A percentile compares a stretch with the other conserved stretches of the same genome.
phyloP scores from a whole-genome alignment of 2,329 filamentous ascomycete genomes.

The Myriosclerotinia duriaeana region DNA sequence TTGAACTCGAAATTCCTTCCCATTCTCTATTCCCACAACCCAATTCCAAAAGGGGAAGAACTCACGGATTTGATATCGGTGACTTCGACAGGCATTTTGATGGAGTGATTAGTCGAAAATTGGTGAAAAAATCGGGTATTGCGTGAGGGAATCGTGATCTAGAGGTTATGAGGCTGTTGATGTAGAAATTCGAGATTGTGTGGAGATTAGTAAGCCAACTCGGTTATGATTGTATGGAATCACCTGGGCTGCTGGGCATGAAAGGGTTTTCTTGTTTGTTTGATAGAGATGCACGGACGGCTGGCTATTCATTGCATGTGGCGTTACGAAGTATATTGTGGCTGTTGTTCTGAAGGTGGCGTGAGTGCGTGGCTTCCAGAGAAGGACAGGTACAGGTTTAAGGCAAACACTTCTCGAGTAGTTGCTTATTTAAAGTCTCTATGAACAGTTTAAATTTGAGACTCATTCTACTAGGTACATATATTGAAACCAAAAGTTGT shows the following conservation, averaged over 20 bases:
- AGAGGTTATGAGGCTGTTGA: slow-evolving; percentile 25
- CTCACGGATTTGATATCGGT: slow-evolving; percentile 89
- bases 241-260: too few species aligned
- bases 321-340: slow-evolving; percentile 8
- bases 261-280: slow-evolving; percentile 12
- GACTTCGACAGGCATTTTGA: slow-evolving; percentile 97
- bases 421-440: background rate
- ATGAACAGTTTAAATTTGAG: background rate
- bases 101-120: slow-evolving; percentile 44
- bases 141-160: slow-evolving; percentile 22
- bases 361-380: background rate
- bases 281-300: slow-evolving; percentile 3
- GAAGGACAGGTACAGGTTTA: slow-evolving; percentile 2
- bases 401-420: slow-evolving; percentile 1
- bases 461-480: too few species aligned
- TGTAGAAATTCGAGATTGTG: slow-evolving; percentile 25
- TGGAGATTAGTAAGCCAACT: slow-evolving; percentile 27
- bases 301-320: background rate
- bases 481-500: background rate
- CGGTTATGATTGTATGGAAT: slow-evolving; percentile 22
- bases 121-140: slow-evolving; percentile 27
- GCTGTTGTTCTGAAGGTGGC: background rate
- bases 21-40: background rate
- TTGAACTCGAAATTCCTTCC: background rate
- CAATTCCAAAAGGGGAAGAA: slow-evolving; percentile 21